These are phyloP conservation scores for Talaromyces trachyspermus DNA, from an alignment of 495 filamentous ascomycete species.

Conservation along the genomic window DNA sequence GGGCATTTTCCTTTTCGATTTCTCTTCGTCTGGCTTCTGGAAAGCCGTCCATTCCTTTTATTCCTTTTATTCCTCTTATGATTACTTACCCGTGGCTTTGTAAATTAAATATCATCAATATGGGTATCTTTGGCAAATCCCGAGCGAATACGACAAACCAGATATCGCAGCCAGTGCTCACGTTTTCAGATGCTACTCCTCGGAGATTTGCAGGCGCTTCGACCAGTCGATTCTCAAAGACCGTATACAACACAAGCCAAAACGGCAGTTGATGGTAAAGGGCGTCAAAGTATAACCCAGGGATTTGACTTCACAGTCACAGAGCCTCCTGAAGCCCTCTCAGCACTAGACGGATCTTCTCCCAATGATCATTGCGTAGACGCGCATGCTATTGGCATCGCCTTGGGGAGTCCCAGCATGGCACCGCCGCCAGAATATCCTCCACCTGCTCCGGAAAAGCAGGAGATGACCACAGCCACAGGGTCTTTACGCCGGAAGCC, in stretches of 20 bases:
- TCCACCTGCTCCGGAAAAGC: slow-evolving; percentile 12
- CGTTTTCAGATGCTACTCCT: slow-evolving; percentile 27
- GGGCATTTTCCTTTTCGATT: too few species aligned
- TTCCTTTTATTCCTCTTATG: slow-evolving; percentile 6
- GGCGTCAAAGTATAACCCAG: slow-evolving; percentile 9
- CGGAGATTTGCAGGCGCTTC: slow-evolving; percentile 23
- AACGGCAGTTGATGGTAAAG: slow-evolving; percentile 12
- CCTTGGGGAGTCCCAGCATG: slow-evolving; percentile 47
- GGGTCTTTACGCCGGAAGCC: slow-evolving; percentile 30
- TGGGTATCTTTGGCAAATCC: slow-evolving; percentile 24
- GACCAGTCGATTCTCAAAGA: slow-evolving; percentile 4
- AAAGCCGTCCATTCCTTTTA: slow-evolving; percentile 43
- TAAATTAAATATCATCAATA: slow-evolving; percentile 17
- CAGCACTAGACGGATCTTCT: not conserved
- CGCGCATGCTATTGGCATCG: slow-evolving; percentile 43
- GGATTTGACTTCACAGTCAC: slow-evolving; percentile 35
- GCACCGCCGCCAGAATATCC: slow-evolving; percentile 6
- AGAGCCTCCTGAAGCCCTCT: slow-evolving; percentile 14
- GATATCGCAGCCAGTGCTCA: slow-evolving; percentile 29
- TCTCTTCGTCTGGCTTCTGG: slow-evolving; percentile 33
- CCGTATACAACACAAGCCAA: not conserved
- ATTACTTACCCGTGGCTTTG: slow-evolving; percentile 4
- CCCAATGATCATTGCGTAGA: slow-evolving; percentile 12
- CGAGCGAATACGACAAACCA: slow-evolving; percentile 18
- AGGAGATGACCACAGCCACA: slow-evolving; percentile 11